These are phyloP conservation scores for Byssochlamys sp. DNA, from an alignment of 2,329 filamentous ascomycete genomes.

Conservation along the genomic window DNA sequence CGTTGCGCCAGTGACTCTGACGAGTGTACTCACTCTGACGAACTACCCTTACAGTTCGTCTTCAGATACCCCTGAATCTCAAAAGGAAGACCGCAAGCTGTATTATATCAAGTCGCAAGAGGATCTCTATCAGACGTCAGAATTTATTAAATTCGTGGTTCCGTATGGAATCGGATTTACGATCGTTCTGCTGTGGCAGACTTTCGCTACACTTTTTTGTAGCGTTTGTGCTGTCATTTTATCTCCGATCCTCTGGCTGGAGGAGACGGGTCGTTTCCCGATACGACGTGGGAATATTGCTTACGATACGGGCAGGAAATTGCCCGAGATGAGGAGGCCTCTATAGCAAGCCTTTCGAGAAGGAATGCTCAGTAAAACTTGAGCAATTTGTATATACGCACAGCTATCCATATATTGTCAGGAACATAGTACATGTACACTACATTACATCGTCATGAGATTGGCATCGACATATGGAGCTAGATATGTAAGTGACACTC, in stretches of 20 bases:
- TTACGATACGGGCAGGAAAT: not conserved
- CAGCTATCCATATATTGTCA: not conserved
- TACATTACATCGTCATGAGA: no score
- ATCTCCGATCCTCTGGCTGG: conserved; percentile 43
- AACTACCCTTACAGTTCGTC: conserved; percentile 33
- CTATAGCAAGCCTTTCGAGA: not conserved
- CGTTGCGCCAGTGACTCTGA: conserved; percentile 56
- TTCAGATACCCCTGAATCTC: not conserved
- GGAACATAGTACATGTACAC: not conserved
- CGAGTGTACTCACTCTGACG: conserved; percentile 56
- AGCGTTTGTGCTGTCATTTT: conserved; percentile 47
- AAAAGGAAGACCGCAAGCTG: conserved; percentile 6
- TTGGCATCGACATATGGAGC: no score
- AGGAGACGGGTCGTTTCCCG: conserved; percentile 26
- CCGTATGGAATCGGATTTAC: conserved; percentile 50
- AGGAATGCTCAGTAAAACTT: not conserved
- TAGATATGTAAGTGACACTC: no score
- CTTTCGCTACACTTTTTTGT: conserved; percentile 56
- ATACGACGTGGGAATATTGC: not conserved
- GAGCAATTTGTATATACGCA: not conserved
- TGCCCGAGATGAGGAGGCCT: not conserved
- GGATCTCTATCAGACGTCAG: conserved; percentile 69
- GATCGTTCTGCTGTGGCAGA: conserved; percentile 54
- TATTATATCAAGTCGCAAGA: conserved; percentile 71
- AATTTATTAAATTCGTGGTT: conserved; percentile 63